phyloP scores from a whole-genome alignment of 2,329 filamentous ascomycete genomes.

The Exophiala sp. region DNA sequence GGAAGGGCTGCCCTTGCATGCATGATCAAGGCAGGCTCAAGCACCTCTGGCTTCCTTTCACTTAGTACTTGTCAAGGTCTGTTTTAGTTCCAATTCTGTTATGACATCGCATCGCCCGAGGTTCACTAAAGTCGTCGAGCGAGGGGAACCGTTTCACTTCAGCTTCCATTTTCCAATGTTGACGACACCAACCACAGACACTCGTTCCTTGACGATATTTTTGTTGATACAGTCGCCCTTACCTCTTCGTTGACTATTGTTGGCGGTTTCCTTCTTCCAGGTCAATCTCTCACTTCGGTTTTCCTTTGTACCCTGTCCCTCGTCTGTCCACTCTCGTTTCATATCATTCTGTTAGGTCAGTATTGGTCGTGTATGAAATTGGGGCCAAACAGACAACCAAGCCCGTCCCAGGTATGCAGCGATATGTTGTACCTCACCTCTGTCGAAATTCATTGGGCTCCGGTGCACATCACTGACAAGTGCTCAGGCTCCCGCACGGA shows the following conservation, averaged over 20 bases:
- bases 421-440: slow-evolving; percentile 20
- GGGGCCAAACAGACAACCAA: slow-evolving; percentile 12
- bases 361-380: slow-evolving; percentile 23
- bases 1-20: slow-evolving; percentile 15
- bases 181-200: neutral
- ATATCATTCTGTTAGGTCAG: slow-evolving; percentile 17
- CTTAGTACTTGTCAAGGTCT: neutral
- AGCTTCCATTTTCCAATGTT: slow-evolving; percentile 1
- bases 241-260: slow-evolving; percentile 1
- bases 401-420: slow-evolving; percentile 21
- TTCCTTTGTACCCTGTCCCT: neutral
- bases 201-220: neutral
- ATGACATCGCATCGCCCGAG: slow-evolving; percentile 1
- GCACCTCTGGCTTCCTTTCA: neutral
- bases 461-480: slow-evolving; percentile 18
- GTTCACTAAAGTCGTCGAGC: neutral
- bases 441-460: slow-evolving; percentile 12
- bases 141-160: slow-evolving; percentile 2
- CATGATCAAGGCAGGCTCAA: slow-evolving; percentile 4
- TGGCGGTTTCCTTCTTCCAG: slow-evolving; percentile 6
- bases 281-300: slow-evolving; percentile 3
- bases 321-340: neutral
- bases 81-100: slow-evolving; percentile 1
- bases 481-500: slow-evolving; percentile 21
- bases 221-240: slow-evolving; percentile 1